These are phyloP conservation scores for Diaporthe vexans DNA, from an alignment of 2,329 filamentous ascomycete species.

Conservation along the genomic window DNA sequence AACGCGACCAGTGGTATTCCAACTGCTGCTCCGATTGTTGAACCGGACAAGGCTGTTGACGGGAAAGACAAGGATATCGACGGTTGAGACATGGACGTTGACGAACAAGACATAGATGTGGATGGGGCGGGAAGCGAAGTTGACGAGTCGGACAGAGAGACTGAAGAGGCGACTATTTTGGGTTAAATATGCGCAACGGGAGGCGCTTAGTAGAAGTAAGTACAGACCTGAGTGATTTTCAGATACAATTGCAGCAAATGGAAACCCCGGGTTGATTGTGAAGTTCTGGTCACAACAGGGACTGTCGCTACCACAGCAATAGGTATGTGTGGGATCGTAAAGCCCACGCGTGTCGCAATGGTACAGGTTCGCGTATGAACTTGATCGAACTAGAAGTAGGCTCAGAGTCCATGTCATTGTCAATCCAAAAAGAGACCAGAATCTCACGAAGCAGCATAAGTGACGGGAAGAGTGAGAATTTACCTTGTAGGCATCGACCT, in stretches of 20 bases:
- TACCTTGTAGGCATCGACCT: background rate
- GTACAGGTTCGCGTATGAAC: background rate
- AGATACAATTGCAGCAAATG: background rate
- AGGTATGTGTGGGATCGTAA: background rate
- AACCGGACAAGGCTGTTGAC: no score
- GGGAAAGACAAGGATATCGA: no score
- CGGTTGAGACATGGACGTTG: no score
- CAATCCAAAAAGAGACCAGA: background rate
- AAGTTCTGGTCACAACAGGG: background rate
- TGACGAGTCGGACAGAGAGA: background rate
- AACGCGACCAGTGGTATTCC: background rate
- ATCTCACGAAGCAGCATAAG: background rate
- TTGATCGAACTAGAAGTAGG: background rate
- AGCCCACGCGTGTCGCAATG: background rate
- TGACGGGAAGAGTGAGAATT: background rate
- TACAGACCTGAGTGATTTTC: background rate
- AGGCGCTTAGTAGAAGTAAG: background rate
- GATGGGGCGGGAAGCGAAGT: background rate
- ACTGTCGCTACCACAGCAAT: background rate
- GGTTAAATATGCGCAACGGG: background rate
- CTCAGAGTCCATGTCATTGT: background rate
- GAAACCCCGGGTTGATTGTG: background rate
- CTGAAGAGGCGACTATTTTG: background rate
- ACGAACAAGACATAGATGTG: no score
- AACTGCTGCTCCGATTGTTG: background rate